Evolutionary conservation across 2,329 filamentous ascomycete genomes (phyloP), one percentile per base, ranked within the genome.

Genomic region (Diaporthe ilicicola): DNA sequence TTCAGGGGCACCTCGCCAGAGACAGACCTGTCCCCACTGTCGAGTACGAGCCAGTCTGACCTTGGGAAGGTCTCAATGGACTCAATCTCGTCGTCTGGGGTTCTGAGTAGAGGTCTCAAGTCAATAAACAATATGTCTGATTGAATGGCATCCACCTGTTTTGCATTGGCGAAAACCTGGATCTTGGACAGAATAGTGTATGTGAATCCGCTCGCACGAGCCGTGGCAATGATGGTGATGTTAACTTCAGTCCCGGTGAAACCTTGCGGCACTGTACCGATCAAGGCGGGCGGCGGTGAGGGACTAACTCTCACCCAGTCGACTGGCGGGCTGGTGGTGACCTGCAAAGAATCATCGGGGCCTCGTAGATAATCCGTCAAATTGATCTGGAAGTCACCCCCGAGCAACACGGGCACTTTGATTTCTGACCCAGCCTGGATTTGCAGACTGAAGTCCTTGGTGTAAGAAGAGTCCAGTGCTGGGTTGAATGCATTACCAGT

Each of bases 251-350:
- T 12, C 7, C 19, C 62, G 9, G 4, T 27, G 22, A n/a, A 42
- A 51, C 2, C 9, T 15, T n/a, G 4, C 3, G 62, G 62, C 3
- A 66, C 62, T 4, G 62, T 66, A 7, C 62, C 62, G 29, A 53
- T 51, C 22, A 66, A 13, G 19, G 48, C 27, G 4, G 46, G 46
- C 42, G 62, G 62, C 15, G 32, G 22, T 4, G 22, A 17, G 19
- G 62, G 34, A 22, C 50, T 53, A 6, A 29, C 7, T 24, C 2
- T 24, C 3, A 66, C 34, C 62, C 62, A 66, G 32, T 29, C 22
- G 62, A 66, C 48, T 6, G 34, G n/a, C 3, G 62, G 48, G 37
- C 46, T 66, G 13, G 37, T n/a, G 7, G 62, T 66, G 48, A 66
- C 17, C 22, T n/a, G 15, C 19, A 66, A 37, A 15, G 22, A 8